A percentile compares a stretch with the other conserved stretches of the same genome.
Evolutionary conservation across 2,329 filamentous ascomycete genomes (phyloP).

Genomic region (Metarhizium brunneum): DNA sequence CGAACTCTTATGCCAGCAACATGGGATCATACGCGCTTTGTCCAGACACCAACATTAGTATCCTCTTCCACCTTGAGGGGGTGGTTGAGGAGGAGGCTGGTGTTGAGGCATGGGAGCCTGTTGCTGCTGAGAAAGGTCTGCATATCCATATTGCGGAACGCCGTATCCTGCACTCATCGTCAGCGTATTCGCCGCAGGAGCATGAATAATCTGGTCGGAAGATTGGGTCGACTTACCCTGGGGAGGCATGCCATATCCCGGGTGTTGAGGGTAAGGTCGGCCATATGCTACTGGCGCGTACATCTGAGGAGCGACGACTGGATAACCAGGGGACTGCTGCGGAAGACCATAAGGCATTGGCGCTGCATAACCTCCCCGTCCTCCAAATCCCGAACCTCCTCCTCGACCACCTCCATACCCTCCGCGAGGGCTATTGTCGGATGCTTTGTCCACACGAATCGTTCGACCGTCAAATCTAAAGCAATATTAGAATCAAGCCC

Average conservation of each 20-base stretch:
- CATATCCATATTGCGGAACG: constrained; percentile 35
- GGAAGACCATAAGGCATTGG: constrained; percentile 26
- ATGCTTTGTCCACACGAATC: constrained; percentile 93
- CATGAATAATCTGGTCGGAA: neutral
- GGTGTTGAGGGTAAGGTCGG: constrained; percentile 27
- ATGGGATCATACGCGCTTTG: neutral
- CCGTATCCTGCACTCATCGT: constrained; percentile 24
- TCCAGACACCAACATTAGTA: constrained; percentile 7
- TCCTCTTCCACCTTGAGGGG: constrained; percentile 13
- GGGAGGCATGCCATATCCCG: constrained; percentile 26
- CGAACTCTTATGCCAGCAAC: neutral
- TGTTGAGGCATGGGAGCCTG: constrained; percentile 4
- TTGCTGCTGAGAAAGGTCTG: constrained; percentile 14
- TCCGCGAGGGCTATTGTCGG: constrained; percentile 60
- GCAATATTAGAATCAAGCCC: constrained; percentile 5
- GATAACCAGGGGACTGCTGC: constrained; percentile 28
- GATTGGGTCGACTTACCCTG: constrained; percentile 26
- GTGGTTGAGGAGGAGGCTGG: constrained; percentile 10
- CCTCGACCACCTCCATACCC: constrained; percentile 29
- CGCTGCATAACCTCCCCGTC: constrained; percentile 35
- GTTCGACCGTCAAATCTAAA: constrained; percentile 81
- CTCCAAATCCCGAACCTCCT: constrained; percentile 31
- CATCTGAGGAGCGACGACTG: constrained; percentile 25
- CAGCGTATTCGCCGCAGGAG: neutral
- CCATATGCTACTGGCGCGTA: constrained; percentile 27